Evolutionary conservation across 1,139 yeast genomes (phyloP), one percentile per base, ranked within the genome.

Genomic region (Tardiomyces depauwii): DNA sequence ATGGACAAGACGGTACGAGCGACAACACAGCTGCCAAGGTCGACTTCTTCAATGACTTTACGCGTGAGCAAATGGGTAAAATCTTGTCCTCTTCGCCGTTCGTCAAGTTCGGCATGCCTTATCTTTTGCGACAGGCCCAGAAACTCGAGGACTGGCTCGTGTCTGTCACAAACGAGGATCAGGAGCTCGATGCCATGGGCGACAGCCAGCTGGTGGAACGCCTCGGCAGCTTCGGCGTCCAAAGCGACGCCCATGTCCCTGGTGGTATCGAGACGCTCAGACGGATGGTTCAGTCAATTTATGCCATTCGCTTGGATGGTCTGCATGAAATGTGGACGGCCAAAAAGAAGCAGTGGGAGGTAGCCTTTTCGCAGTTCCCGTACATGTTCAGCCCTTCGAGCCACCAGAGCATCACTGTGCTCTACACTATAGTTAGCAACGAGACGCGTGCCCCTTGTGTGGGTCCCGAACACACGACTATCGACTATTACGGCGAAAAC

Each of bases 401-500:
- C 46, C 96, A 89, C 58, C 94, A 87, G 56, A 82, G 76, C 53
- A 77, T 91, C 30, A 78, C 85, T 14, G 76, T 88, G 14, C 68
- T 91, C 38, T 87, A 82, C 59, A 83, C 95, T 0, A 77, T 86
- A 61, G 91, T 89, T 0, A 85, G 94, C 4, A 77, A 80, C 13
- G 84, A 80, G 53, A 84, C 87, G 42, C 85, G 94, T 0, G 87
- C 95, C 0, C 96, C 97, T 0, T 93, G 98, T 59, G 71, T 80
- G 44, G 97, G 97, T 0, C 98, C 99, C 0, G 87, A 78, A 46
- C 71, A 81, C 30, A 78, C 86, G 27, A 78, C 81, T 1, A 81
- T 89, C 46, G 96, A 89, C 53, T 93, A 76, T 60, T 93, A 91
- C 60, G 81, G 95, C 67, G 96, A 88, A 44, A 85, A 82, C 51